Conservation (phyloP, 1,139 yeast genomes). For the Kluyveromyces marxianus region DNA sequence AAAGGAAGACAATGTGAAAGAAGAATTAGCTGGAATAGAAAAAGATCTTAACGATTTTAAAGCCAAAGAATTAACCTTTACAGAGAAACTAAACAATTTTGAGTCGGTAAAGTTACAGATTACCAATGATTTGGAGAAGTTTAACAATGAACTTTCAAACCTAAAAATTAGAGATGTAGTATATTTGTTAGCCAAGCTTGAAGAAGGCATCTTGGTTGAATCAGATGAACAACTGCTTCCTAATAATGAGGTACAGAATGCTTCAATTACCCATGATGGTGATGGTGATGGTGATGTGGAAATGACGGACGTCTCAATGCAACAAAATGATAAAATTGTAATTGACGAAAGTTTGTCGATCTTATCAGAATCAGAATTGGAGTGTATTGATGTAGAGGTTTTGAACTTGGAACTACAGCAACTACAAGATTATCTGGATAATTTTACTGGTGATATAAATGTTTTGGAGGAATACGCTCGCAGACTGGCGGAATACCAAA, state of each 20-base stretch:
- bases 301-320: slow-evolving; percentile 16
- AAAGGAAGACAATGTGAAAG: slow-evolving; percentile 32
- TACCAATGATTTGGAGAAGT: slow-evolving; percentile 34
- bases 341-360: slow-evolving; percentile 30
- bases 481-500: slow-evolving; percentile 55
- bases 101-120: slow-evolving; percentile 39
- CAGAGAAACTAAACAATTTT: slow-evolving; percentile 56
- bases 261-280: not conserved
- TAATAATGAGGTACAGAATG: not conserved
- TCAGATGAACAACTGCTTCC: not conserved
- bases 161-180: slow-evolving; percentile 47
- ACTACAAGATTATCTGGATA: slow-evolving; percentile 50
- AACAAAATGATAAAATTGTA: not conserved
- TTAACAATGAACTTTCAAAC: slow-evolving; percentile 35
- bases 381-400: slow-evolving; percentile 41
- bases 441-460: slow-evolving; percentile 62
- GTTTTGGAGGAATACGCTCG: slow-evolving; percentile 69
- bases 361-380: slow-evolving; percentile 48
- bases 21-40: slow-evolving; percentile 43
- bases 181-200: slow-evolving; percentile 17
- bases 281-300: slow-evolving; percentile 17
- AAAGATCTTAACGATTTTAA: slow-evolving; percentile 52
- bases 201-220: slow-evolving; percentile 5
- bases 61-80: slow-evolving; percentile 64
- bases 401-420: slow-evolving; percentile 47